phyloP scores from a whole-genome alignment of 2,329 filamentous ascomycete species.

The Parafenestella ontariensis region DNA sequence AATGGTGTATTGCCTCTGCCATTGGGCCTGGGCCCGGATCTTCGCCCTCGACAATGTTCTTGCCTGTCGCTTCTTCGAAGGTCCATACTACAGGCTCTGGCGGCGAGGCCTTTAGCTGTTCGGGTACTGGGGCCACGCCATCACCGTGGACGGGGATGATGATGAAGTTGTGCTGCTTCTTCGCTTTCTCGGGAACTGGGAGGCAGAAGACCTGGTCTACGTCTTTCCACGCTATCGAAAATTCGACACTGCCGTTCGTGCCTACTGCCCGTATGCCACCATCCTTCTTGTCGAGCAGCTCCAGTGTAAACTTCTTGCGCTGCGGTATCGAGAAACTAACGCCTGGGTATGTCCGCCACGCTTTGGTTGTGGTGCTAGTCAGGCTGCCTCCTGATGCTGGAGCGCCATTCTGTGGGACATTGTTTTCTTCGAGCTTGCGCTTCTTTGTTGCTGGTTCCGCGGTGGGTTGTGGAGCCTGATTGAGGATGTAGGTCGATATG shows the following conservation, averaged over 20 bases:
- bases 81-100: slow-evolving; percentile 68
- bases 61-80: slow-evolving; percentile 60
- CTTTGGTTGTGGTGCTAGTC: slow-evolving; percentile 28
- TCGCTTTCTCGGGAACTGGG: slow-evolving; percentile 69
- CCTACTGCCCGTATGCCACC: slow-evolving; percentile 58
- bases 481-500: slow-evolving; percentile 46
- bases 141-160: slow-evolving; percentile 62
- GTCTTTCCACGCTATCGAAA: slow-evolving; percentile 58
- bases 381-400: slow-evolving; percentile 24
- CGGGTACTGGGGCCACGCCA: slow-evolving; percentile 55
- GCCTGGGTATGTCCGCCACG: slow-evolving; percentile 51
- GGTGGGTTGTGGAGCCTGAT: slow-evolving; percentile 27
- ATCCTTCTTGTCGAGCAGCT: slow-evolving; percentile 57
- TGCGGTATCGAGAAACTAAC: slow-evolving; percentile 68
- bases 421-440: slow-evolving; percentile 46
- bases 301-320: slow-evolving; percentile 68
- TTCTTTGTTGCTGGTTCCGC: slow-evolving; percentile 47
- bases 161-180: slow-evolving; percentile 69
- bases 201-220: slow-evolving; percentile 67
- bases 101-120: slow-evolving; percentile 46
- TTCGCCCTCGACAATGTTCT: slow-evolving; percentile 52
- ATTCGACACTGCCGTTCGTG: slow-evolving; percentile 61
- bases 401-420: slow-evolving; percentile 26
- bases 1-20: slow-evolving; percentile 53
- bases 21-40: slow-evolving; percentile 53